Evolutionary conservation across 2,329 filamentous ascomycete species (phyloP).

Genomic region (Neonectria punicea): DNA sequence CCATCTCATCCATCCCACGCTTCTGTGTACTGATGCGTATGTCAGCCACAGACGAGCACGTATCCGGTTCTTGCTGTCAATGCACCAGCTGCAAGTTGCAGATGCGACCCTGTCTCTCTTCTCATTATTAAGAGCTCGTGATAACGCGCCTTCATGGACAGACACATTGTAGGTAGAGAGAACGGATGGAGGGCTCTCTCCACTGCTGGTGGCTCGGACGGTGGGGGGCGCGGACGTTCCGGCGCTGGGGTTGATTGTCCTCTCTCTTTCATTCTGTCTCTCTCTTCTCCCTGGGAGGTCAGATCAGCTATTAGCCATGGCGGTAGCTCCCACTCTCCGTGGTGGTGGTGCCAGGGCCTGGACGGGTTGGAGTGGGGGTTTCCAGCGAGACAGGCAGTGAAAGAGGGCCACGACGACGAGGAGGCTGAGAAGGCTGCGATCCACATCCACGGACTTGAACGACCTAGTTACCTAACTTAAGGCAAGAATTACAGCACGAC

Average conservation of each 20-base stretch:
- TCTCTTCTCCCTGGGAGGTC: not conserved
- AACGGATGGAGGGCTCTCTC: not conserved
- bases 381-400: not conserved
- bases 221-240: not conserved
- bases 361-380: not conserved
- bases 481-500: not conserved
- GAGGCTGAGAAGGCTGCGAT: not conserved
- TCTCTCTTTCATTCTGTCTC: not conserved
- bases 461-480: too few species aligned
- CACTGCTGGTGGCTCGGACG: not conserved
- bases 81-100: not conserved
- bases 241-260: not conserved
- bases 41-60: not conserved
- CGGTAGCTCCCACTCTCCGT: not conserved
- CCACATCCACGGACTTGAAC: not conserved
- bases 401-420: not conserved
- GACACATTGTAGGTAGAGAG: not conserved
- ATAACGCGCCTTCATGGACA: not conserved
- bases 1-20: slow-evolving; percentile 1
- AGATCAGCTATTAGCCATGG: not conserved
- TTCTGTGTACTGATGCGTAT: not conserved
- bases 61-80: slow-evolving; percentile 19
- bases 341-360: not conserved
- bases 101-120: not conserved
- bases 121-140: not conserved